Percentiles rank a stretch among this genome's conserved stretches.
phyloP scores from a whole-genome alignment of 208 protist genomes.

The Trypanosoma scelopori region DNA sequence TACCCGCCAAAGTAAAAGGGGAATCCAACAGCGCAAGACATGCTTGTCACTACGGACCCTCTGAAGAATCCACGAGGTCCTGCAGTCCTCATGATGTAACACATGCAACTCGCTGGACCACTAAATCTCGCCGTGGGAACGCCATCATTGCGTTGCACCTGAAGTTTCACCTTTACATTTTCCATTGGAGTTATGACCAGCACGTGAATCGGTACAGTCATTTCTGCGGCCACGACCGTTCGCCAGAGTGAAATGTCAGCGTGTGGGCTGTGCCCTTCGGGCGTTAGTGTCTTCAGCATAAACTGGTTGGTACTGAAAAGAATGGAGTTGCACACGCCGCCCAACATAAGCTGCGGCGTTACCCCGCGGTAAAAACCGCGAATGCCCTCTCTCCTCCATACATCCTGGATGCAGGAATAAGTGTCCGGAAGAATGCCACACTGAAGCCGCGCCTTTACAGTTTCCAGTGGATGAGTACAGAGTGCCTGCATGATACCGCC shows the following conservation, averaged over 20 bases:
- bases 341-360: conserved; percentile 50
- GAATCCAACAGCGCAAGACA: conserved; percentile 60
- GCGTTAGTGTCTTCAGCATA: conserved; percentile 52
- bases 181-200: conserved; percentile 60
- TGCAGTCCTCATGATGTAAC: conserved; percentile 34
- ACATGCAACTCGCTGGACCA: conserved; percentile 44
- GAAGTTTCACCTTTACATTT: conserved; percentile 68
- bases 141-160: conserved; percentile 47
- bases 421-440: conserved; percentile 55
- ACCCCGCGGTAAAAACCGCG: conserved; percentile 67
- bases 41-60: conserved; percentile 60
- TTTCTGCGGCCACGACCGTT: conserved; percentile 47
- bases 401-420: conserved; percentile 37
- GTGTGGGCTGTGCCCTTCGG: conserved; percentile 29
- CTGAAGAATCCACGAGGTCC: conserved; percentile 45
- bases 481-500: conserved; percentile 65
- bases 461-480: conserved; percentile 72
- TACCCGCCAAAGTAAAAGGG: conserved; percentile 74
- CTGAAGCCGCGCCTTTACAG: conserved; percentile 71
- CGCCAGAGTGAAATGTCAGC: conserved; percentile 52
- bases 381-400: conserved; percentile 51
- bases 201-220: conserved; percentile 67
- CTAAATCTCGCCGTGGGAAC: conserved; percentile 28
- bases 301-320: conserved; percentile 72
- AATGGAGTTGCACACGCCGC: conserved; percentile 65